phyloP scores from a whole-genome alignment of 2,329 filamentous ascomycete genomes.

The Alternaria alternata region DNA sequence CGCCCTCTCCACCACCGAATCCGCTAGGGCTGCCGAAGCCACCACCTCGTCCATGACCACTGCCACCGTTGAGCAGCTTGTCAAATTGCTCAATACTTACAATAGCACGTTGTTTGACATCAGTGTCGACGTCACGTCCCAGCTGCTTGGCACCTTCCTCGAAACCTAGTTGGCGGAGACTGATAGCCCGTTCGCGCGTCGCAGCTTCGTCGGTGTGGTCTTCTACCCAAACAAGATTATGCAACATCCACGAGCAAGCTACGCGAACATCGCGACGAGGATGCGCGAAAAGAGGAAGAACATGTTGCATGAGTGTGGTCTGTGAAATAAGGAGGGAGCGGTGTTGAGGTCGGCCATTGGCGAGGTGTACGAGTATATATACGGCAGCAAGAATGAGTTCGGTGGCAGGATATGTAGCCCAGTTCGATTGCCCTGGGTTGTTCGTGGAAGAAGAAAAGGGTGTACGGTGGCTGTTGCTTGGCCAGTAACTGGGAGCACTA shows the following conservation, averaged over 20 bases:
- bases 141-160: conserved; percentile 67
- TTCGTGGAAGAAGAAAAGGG: conserved; percentile 60
- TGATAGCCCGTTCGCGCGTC: conserved; percentile 71
- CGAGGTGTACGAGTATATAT: conserved; percentile 86
- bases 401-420: conserved; percentile 41
- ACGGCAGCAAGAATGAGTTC: conserved; percentile 81
- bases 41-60: conserved; percentile 2
- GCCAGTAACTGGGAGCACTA: conserved; percentile 40
- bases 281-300: conserved; percentile 77
- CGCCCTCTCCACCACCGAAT: conserved; percentile 20
- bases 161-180: conserved; percentile 77
- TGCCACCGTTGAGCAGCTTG: conserved; percentile 28
- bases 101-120: conserved; percentile 85
- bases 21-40: conserved; percentile 17
- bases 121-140: conserved; percentile 76
- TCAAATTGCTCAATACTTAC: conserved; percentile 72
- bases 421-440: conserved; percentile 54
- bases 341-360: conserved; percentile 80
- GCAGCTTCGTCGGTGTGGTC: conserved; percentile 71
- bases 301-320: conserved; percentile 74
- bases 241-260: conserved; percentile 82
- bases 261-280: conserved; percentile 76
- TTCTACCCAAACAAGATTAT: conserved; percentile 86
- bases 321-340: conserved; percentile 74
- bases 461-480: conserved; percentile 67